Base-by-base conservation (phyloP, 148 eudicot species). In the Rhododendron kiyosumense region DNA sequence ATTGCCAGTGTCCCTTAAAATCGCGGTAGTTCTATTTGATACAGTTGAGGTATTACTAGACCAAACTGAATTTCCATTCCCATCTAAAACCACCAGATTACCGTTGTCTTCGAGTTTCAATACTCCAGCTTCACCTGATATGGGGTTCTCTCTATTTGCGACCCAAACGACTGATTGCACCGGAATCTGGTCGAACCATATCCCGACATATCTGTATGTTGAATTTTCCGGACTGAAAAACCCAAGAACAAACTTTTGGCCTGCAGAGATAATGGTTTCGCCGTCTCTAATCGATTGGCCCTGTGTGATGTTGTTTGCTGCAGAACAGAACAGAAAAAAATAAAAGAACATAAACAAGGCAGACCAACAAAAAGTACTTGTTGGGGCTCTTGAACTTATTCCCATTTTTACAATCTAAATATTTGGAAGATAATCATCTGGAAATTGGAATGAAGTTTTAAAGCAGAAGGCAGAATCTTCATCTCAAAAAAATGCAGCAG, bases 141-240 rank as follows among this genome's bases (percentile, higher is more conserved):
- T 76, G 20, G 96, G 96, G 3, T 69, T 83, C 1, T 91, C 89
- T 88, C 98, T 89, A 22, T 95, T 94, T 49, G 96, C 96, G 18
- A 94, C 92, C 98, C 98, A 94, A 8, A 93, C 81, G 10, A 88
- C 89, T 14, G 90, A 67, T 32, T 87, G 83, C 18, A 46, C 78
- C 30, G 92, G 75, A 45, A 88, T 38, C 54, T 83, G 78, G 13
- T 84, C 10, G 88, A 90, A 92, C 94, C 96, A 93, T n/a, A 94
- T 93, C 65, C 94, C 98, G 1, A 92, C 87, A 28, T 90, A 94
- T 79, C 92, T 82, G 17, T 57, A 61, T 0, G 88, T 71, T 38
- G 95, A 91, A 88, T 83, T 89, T 67, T 26, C 81, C 43, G 95
- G 94, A 83, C 92, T 90, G 84, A 92, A 94, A 69, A 94, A 93